These are phyloP conservation scores for Cydonia oblonga DNA, from an alignment of 331 rosid species.

Conservation along the genomic window DNA sequence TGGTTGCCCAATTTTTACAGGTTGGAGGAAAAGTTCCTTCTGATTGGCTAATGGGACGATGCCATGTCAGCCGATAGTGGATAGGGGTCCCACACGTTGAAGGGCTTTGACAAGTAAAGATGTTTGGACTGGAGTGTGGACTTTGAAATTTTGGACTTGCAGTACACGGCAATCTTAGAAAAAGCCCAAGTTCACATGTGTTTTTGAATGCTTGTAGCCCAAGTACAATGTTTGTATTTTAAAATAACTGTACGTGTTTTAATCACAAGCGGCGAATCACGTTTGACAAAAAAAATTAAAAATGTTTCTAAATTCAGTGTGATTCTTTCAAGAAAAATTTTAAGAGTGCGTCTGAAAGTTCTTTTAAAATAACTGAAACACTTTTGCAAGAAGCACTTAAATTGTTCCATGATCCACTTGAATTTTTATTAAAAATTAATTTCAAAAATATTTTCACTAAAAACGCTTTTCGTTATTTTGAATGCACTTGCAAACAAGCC, in stretches of 20 bases:
- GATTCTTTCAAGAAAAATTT: too few relatives aligned
- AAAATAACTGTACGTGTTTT: too few relatives aligned
- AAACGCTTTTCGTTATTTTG: too few relatives aligned
- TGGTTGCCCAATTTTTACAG: not conserved
- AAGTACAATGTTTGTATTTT: not conserved
- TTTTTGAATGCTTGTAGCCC: not conserved
- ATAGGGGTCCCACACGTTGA: not conserved
- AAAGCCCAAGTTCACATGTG: not conserved
- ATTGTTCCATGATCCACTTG: too few relatives aligned
- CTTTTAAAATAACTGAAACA: too few relatives aligned
- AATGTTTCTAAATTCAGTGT: too few relatives aligned
- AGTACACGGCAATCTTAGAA: not conserved
- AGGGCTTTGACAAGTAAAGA: not conserved
- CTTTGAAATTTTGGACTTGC: not conserved
- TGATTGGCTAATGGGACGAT: not conserved
- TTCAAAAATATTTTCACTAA: too few relatives aligned
- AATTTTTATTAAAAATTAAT: too few relatives aligned
- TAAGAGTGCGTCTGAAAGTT: accelerated
- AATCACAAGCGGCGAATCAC: too few relatives aligned
- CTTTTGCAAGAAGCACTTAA: too few relatives aligned
- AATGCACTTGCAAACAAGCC: too few relatives aligned
- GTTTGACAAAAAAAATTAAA: too few relatives aligned
- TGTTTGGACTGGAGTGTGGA: not conserved
- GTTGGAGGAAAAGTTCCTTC: not conserved
- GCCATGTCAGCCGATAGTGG: not conserved